Evolutionary conservation across 2,329 filamentous ascomycete genomes (phyloP).

Genomic region (Penicillium sp.): DNA sequence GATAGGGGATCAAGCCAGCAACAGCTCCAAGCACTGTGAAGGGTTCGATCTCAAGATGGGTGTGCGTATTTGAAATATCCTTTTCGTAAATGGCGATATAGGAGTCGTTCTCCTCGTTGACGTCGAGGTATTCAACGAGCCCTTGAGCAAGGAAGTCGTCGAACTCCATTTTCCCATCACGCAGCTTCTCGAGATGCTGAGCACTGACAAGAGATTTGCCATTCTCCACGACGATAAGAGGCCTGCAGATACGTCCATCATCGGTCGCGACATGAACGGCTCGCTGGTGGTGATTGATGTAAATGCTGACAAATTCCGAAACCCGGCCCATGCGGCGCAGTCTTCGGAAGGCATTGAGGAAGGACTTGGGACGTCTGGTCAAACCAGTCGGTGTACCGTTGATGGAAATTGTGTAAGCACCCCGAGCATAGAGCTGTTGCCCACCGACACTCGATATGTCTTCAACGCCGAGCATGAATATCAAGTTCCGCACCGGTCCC

Average conservation of each 20-base stretch:
- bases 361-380: constrained; percentile 80
- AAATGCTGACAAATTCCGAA: constrained; percentile 94
- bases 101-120: constrained; percentile 97
- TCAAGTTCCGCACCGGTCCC: constrained; percentile 78
- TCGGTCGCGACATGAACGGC: constrained; percentile 95
- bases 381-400: constrained; percentile 93
- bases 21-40: constrained; percentile 96
- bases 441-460: constrained; percentile 78
- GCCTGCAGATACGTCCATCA: constrained; percentile 92
- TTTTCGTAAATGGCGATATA: constrained; percentile 87
- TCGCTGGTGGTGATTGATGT: constrained; percentile 88
- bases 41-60: constrained; percentile 95
- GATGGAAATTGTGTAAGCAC: constrained; percentile 85
- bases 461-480: constrained; percentile 82
- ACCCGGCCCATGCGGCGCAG: constrained; percentile 87
- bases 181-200: constrained; percentile 75
- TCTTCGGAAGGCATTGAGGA: constrained; percentile 78
- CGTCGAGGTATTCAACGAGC: constrained; percentile 92
- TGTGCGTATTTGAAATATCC: constrained; percentile 77
- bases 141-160: constrained; percentile 90
- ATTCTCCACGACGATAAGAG: constrained; percentile 92
- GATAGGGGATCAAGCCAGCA: constrained; percentile 93
- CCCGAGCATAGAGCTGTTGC: constrained; percentile 78
- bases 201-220: constrained; percentile 75
- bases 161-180: constrained; percentile 80